Evolutionary conservation across 225 moss, liverwort and hornwort species (phyloP), one percentile per base, ranked within the genome.

Genomic region (Pseudisothecium myosuroides): DNA sequence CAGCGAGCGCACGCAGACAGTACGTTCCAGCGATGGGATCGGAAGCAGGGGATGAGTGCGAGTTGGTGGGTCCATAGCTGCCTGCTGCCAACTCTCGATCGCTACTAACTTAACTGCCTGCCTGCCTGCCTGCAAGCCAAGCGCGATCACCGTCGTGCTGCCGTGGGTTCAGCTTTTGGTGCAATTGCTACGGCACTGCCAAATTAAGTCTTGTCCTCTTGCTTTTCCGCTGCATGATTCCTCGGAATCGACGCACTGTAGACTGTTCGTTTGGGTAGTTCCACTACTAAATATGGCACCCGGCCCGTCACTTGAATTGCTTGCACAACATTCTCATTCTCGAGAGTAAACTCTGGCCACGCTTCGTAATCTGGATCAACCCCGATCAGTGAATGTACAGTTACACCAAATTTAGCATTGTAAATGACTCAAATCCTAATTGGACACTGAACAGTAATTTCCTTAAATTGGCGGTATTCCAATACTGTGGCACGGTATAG

Each of bases 41-140:
- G 34, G 27, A 20, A 39, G 50, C 80, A 58, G 49, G 45, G 66
- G 87, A 91, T 91, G 89, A 84, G 89, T 91, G 91, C 72, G 60
- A 50, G 59, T 21, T 81, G 88, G 91, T 89, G 87, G 91, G 91
- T 84, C 91, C 91, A 60, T 59, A n/a, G 72, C 64, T 64, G 43
- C 81, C 52, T 73, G 64, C 80, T 80, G 80, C 72, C 78, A 83
- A 77, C 71, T 86, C 82, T 82, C 45, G 81, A 80, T 69, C 69
- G 23, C 41, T 62, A 31, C 77, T 28, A 77, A 52, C 77, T 14
- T 86, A 39, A 43, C 65, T 83, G 29, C 34, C 64, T 82, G 43
- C 41, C 61, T 81, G 59, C 63, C 87, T 56, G 68, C 67, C 19
- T 28, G 81, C 45, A 67, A 83, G 50, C 83, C 32, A 83, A 66